These are phyloP conservation scores for Coniochaeta sp. DNA, from an alignment of 2,329 filamentous ascomycete genomes.

Conservation along the genomic window DNA sequence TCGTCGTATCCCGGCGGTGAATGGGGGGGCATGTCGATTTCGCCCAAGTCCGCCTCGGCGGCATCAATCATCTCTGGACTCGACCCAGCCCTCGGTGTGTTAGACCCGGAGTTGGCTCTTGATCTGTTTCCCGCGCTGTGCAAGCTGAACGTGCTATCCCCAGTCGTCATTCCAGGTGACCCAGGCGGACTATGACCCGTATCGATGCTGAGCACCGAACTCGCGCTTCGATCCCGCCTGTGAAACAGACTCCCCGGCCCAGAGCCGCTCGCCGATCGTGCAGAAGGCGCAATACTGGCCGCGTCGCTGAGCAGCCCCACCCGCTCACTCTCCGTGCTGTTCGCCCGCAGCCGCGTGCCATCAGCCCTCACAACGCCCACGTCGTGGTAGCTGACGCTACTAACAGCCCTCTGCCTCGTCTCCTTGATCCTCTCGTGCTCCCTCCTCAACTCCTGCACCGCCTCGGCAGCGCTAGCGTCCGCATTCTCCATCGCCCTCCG, in stretches of 20 bases:
- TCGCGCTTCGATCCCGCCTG: slow-evolving; percentile 40
- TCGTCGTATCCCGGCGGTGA: slow-evolving; percentile 46
- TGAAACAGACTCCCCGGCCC: slow-evolving; percentile 20
- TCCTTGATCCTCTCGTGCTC: slow-evolving; percentile 50
- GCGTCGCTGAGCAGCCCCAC: slow-evolving; percentile 65
- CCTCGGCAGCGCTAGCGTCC: slow-evolving; percentile 37
- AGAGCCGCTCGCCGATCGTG: slow-evolving; percentile 21
- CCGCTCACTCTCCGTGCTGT: slow-evolving; percentile 66
- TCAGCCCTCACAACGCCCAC: slow-evolving; percentile 72
- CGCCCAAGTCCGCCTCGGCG: slow-evolving; percentile 37
- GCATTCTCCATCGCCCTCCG: slow-evolving; percentile 38
- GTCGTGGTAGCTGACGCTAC: slow-evolving; percentile 69
- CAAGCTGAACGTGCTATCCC: slow-evolving; percentile 12
- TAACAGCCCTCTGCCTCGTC: slow-evolving; percentile 59
- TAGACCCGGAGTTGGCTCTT: slow-evolving; percentile 33
- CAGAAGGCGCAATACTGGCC: slow-evolving; percentile 49
- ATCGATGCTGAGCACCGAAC: slow-evolving; percentile 48
- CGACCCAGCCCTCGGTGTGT: slow-evolving; percentile 38
- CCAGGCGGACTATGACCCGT: slow-evolving; percentile 19
- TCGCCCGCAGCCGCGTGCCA: slow-evolving; percentile 66
- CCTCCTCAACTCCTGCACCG: slow-evolving; percentile 52
- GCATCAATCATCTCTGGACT: slow-evolving; percentile 44
- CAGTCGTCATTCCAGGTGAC: slow-evolving; percentile 12
- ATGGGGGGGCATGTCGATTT: slow-evolving; percentile 33
- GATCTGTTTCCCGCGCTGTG: slow-evolving; percentile 35